A percentile compares a stretch with the other conserved stretches of the same genome.
Conservation (phyloP, 78 protist genomes). For the Speleostelium caveatum region DNA sequence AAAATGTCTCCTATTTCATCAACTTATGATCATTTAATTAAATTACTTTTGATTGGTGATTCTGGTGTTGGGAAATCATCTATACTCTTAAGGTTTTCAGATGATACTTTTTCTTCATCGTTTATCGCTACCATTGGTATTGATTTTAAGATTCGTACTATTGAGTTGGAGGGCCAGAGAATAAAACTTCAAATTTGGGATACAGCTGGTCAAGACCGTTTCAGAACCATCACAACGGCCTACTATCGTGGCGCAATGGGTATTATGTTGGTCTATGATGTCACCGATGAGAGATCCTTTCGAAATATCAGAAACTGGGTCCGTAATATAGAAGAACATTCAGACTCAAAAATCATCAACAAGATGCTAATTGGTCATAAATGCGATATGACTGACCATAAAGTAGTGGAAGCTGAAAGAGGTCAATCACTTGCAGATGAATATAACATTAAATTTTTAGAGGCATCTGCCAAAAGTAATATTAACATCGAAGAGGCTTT, state of each 20-base stretch:
- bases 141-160: conserved; percentile 94
- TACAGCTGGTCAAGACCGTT: not conserved
- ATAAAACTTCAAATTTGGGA: conserved; percentile 87
- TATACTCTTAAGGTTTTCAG: conserved; percentile 94
- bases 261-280: conserved; percentile 96
- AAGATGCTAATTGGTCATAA: conserved; percentile 98
- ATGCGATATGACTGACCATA: conserved; percentile 91
- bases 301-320: conserved; percentile 97
- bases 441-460: conserved; percentile 96
- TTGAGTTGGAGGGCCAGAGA: conserved; percentile 89
- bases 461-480: conserved; percentile 97
- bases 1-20: no score
- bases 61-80: conserved; percentile 96
- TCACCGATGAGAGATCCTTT: conserved; percentile 95
- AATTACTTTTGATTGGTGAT: conserved; percentile 97
- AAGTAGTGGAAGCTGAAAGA: conserved; percentile 84
- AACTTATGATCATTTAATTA: conserved; percentile 91
- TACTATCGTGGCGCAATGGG: conserved; percentile 99
- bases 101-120: conserved; percentile 97
- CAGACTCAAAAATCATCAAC: conserved; percentile 90
- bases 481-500: conserved; percentile 99
- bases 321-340: conserved; percentile 91
- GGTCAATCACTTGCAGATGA: conserved; percentile 95
- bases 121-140: conserved; percentile 99
- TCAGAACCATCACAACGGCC: conserved; percentile 87